These are phyloP conservation scores for Asterochloris sp. DNA, from an alignment of 139 green algal genomes.

Conservation along the genomic window DNA sequence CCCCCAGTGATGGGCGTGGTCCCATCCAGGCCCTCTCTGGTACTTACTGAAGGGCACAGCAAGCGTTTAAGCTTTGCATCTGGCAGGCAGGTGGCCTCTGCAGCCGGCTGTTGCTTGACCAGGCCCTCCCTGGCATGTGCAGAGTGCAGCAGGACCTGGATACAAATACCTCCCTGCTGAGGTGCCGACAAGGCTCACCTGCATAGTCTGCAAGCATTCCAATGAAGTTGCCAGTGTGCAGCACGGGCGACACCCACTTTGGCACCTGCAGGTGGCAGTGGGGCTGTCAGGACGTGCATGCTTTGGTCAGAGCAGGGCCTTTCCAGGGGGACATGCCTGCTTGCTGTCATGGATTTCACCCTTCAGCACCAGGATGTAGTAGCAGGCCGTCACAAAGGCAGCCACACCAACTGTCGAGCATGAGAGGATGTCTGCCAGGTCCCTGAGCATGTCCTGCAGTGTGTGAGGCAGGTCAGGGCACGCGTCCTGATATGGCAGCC, in stretches of 20 bases:
- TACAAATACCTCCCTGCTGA: too few relatives aligned
- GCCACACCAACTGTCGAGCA: constrained; percentile 10
- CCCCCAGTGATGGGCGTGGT: background rate
- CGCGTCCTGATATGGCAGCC: background rate
- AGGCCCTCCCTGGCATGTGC: too few relatives aligned
- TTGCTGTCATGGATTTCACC: background rate
- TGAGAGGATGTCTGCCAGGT: background rate
- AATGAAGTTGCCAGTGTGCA: constrained; percentile 4
- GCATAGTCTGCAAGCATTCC: background rate
- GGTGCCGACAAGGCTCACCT: too few relatives aligned
- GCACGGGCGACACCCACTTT: background rate
- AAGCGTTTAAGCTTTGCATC: too few relatives aligned
- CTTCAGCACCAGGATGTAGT: background rate
- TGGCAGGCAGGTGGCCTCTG: too few relatives aligned
- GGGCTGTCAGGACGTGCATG: background rate
- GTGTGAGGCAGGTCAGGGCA: background rate
- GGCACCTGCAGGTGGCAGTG: background rate
- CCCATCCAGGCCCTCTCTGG: too few relatives aligned
- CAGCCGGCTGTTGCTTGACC: too few relatives aligned
- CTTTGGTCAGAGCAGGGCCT: background rate
- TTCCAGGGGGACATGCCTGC: background rate
- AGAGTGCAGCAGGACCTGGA: too few relatives aligned
- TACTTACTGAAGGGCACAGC: too few relatives aligned
- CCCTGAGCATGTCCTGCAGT: background rate
- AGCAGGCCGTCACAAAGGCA: background rate